phyloP scores from a whole-genome alignment of 1,284 basidiomycete genomes.

The Xerocomus amazonicus region DNA sequence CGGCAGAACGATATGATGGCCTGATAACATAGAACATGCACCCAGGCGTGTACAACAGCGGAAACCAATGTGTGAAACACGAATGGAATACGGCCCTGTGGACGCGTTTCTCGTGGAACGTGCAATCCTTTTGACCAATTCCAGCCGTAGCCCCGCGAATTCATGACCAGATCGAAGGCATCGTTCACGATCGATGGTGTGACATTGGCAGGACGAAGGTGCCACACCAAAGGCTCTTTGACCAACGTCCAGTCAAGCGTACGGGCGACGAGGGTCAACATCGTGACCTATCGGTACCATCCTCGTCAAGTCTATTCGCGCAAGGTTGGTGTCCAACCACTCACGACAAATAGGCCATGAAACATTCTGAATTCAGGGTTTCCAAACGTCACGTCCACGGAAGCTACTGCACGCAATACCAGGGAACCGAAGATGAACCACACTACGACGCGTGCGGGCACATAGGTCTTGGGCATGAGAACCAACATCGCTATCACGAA shows the following conservation, averaged over 20 bases:
- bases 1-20: background rate
- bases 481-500: slow-evolving; percentile 47
- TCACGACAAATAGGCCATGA: slow-evolving; percentile 23
- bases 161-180: slow-evolving; percentile 44
- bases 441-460: slow-evolving; percentile 39
- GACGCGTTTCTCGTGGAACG: slow-evolving; percentile 28
- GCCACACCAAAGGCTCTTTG: slow-evolving; percentile 8
- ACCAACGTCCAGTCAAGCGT: slow-evolving; percentile 19
- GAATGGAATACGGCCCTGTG: background rate
- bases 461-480: slow-evolving; percentile 40
- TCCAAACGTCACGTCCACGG: slow-evolving; percentile 39
- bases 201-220: background rate
- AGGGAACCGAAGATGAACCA: slow-evolving; percentile 42
- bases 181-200: slow-evolving; percentile 30
- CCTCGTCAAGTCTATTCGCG: no score
- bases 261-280: slow-evolving; percentile 12
- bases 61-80: background rate
- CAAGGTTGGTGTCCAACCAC: background rate
- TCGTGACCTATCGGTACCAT: slow-evolving; percentile 5
- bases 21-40: background rate
- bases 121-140: slow-evolving; percentile 34
- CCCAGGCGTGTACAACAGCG: background rate
- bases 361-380: slow-evolving; percentile 34
- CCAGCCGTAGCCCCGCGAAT: slow-evolving; percentile 54
- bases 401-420: slow-evolving; percentile 39